A percentile compares a stretch with the other conserved stretches of the same genome.
phyloP scores from a whole-genome alignment of 2,329 filamentous ascomycete genomes.

The Ambrosiella xylebori region DNA sequence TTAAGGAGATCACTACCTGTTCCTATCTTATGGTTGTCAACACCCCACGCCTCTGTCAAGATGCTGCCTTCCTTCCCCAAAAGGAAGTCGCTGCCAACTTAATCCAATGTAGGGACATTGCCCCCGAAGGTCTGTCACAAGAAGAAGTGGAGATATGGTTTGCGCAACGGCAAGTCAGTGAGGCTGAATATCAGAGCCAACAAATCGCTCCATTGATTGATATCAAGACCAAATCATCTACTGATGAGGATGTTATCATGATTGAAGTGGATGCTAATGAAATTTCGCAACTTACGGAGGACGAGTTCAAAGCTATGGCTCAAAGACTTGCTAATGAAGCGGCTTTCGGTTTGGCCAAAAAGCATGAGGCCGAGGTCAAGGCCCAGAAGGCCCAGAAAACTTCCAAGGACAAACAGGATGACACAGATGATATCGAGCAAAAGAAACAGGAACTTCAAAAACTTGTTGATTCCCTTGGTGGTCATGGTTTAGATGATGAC shows the following conservation, averaged over 20 bases:
- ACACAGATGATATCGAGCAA: not conserved
- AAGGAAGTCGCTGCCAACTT: conserved; percentile 58
- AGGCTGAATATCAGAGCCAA: conserved; percentile 1
- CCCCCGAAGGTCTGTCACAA: conserved; percentile 27
- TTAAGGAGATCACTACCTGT: conserved; percentile 84
- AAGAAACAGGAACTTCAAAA: not conserved
- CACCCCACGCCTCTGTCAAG: conserved; percentile 72
- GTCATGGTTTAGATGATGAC: not conserved
- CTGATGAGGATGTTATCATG: conserved; percentile 14
- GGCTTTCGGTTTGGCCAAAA: conserved; percentile 2
- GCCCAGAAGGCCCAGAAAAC: not conserved
- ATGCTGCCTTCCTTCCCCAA: conserved; percentile 71
- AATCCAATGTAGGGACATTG: conserved; percentile 59
- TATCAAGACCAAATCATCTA: conserved; percentile 1
- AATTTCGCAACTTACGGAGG: conserved; percentile 6
- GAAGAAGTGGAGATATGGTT: conserved; percentile 22
- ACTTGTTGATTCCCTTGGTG: not conserved
- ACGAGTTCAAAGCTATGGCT: conserved; percentile 6
- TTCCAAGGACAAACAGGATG: not conserved
- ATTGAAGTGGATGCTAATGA: conserved; percentile 8
- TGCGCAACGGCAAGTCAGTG: conserved; percentile 24
- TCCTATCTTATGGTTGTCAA: conserved; percentile 87
- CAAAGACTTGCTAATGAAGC: conserved; percentile 6
- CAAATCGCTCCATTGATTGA: conserved; percentile 2
- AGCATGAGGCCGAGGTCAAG: not conserved